phyloP scores from a whole-genome alignment of 257 asterid species.

The Capsicum pubescens region DNA sequence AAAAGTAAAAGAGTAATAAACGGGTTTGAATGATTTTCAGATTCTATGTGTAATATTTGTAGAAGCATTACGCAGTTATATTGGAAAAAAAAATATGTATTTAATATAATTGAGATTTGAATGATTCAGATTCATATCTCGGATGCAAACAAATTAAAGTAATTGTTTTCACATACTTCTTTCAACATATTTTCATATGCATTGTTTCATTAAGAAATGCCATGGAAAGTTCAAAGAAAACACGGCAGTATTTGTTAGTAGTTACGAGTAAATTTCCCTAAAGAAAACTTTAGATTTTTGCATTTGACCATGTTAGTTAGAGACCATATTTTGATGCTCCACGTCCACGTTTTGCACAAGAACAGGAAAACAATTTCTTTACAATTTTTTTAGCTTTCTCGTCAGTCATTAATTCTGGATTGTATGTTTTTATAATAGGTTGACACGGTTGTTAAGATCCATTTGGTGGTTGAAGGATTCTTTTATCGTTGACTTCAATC shows the following conservation, averaged over 20 bases:
- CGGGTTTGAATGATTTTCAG: neutral
- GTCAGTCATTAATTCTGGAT: neutral
- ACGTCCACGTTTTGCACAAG: neutral
- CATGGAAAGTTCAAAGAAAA: neutral
- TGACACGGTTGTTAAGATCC: neutral
- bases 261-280: conserved; percentile 19
- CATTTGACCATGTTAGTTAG: neutral
- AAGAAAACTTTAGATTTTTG: neutral
- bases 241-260: neutral
- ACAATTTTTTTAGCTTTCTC: neutral
- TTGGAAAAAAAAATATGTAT: neutral
- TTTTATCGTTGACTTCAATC: neutral
- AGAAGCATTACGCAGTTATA: neutral
- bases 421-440: neutral
- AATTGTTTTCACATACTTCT: neutral
- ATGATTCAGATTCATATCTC: neutral
- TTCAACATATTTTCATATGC: neutral
- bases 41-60: neutral
- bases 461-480: neutral
- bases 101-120: neutral
- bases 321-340: neutral
- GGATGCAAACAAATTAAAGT: neutral
- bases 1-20: neutral
- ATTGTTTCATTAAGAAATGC: neutral
- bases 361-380: neutral